Percentiles rank a stretch among this genome's conserved stretches.
Evolutionary conservation across 495 filamentous ascomycete genomes (phyloP).

Genomic region (Podospora tetraspora): DNA sequence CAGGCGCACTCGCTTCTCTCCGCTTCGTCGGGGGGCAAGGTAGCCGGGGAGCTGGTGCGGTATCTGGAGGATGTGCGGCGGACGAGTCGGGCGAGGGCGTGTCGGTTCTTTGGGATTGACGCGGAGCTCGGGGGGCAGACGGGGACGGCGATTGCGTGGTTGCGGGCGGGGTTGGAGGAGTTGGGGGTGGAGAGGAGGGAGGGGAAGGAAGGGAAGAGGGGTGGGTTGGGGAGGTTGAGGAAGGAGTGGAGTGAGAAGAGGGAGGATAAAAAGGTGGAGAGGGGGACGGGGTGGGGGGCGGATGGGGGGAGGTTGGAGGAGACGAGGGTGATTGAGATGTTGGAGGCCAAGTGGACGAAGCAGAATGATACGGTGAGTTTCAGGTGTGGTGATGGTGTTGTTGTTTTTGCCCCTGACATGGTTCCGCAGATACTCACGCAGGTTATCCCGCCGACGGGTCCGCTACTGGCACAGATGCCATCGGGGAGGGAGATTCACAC

Average conservation of each 20-base stretch:
- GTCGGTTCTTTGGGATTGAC: conserved; percentile 85
- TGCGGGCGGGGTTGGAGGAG: conserved; percentile 63
- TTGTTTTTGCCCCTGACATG: neutral
- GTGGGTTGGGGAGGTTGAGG: conserved; percentile 60
- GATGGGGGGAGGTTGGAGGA: conserved; percentile 83
- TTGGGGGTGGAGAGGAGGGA: conserved; percentile 53
- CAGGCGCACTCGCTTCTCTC: conserved; percentile 55
- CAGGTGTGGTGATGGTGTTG: neutral
- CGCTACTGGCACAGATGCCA: conserved; percentile 70
- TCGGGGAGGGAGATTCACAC: conserved; percentile 82
- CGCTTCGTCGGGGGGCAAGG: conserved; percentile 34
- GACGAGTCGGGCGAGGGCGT: conserved; percentile 73
- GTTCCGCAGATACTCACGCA: conserved; percentile 69
- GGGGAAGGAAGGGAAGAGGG: conserved; percentile 42
- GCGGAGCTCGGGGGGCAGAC: conserved; percentile 75
- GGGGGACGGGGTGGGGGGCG: conserved; percentile 65
- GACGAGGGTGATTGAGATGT: conserved; percentile 73
- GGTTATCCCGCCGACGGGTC: conserved; percentile 60
- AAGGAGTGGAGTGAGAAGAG: conserved; percentile 64
- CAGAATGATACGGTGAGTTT: conserved; percentile 82
- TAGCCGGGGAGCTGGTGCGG: conserved; percentile 58
- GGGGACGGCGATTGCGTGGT: conserved; percentile 79
- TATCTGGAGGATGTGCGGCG: conserved; percentile 71
- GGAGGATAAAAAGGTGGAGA: conserved; percentile 65
- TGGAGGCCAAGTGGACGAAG: conserved; percentile 85